A percentile compares a stretch with the other conserved stretches of the same genome.
These are phyloP conservation scores for Penicillium riverlandense DNA, from an alignment of 495 filamentous ascomycete species.

Conservation along the genomic window DNA sequence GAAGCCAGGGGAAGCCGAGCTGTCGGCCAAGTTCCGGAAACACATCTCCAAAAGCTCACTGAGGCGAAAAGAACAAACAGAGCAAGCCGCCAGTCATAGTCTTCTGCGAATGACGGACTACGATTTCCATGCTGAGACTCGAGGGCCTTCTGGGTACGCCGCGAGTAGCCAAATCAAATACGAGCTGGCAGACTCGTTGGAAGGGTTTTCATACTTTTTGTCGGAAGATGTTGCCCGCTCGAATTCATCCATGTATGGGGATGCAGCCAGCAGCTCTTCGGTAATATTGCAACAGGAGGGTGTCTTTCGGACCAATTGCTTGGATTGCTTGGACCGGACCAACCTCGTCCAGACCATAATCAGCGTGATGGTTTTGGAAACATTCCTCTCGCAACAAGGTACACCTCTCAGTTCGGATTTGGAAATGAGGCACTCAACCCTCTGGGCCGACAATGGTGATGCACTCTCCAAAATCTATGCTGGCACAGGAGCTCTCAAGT, in stretches of 20 bases:
- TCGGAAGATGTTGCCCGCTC: constrained; percentile 51
- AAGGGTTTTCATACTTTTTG: constrained; percentile 85
- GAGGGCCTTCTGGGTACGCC: constrained; percentile 80
- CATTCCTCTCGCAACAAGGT: constrained; percentile 63
- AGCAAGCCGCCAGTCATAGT: constrained; percentile 50
- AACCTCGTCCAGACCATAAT: constrained; percentile 95
- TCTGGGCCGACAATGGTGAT: constrained; percentile 99
- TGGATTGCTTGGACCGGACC: constrained; percentile 93
- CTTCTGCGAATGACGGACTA: constrained; percentile 76
- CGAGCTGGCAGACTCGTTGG: constrained; percentile 65
- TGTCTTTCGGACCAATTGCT: constrained; percentile 90
- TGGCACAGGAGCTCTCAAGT: constrained; percentile 90
- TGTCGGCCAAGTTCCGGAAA: constrained; percentile 68
- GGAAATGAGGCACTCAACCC: constrained; percentile 78
- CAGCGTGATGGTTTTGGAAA: constrained; percentile 81
- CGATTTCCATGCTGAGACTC: constrained; percentile 92
- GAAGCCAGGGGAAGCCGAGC: constrained; percentile 73
- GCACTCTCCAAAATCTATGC: constrained; percentile 92
- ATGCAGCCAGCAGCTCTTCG: constrained; percentile 41
- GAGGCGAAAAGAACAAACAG: constrained; percentile 36
- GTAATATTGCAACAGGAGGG: constrained; percentile 87
- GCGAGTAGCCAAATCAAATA: constrained; percentile 71
- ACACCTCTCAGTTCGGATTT: constrained; percentile 67
- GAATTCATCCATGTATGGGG: constrained; percentile 8
- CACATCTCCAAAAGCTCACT: constrained; percentile 67